Conservation (phyloP, 345 rosid genomes). For the Jatropha curcas region DNA sequence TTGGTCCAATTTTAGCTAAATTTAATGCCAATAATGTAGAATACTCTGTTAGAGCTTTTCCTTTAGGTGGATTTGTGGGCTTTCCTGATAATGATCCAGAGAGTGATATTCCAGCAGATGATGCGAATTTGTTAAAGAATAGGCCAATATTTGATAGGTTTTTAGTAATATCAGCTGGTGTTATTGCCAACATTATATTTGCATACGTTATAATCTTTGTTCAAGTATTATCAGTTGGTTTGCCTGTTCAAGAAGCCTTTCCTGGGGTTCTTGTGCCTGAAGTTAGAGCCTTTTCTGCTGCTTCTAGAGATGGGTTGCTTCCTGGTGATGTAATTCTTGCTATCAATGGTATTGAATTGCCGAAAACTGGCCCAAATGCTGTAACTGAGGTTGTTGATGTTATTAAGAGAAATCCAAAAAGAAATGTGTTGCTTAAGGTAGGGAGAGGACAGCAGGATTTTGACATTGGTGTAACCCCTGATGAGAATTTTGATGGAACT, state of each 20-base stretch:
- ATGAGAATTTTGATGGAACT: slow-evolving; percentile 71
- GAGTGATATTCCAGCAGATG: slow-evolving; percentile 76
- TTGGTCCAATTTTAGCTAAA: slow-evolving; percentile 90
- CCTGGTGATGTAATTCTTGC: slow-evolving; percentile 79
- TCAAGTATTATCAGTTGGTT: slow-evolving; percentile 85
- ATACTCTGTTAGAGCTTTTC: slow-evolving; percentile 86
- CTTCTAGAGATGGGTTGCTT: slow-evolving; percentile 86
- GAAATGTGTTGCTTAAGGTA: slow-evolving; percentile 59
- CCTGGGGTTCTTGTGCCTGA: slow-evolving; percentile 94
- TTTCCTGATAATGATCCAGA: slow-evolving; percentile 98
- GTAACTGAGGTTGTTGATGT: slow-evolving; percentile 70
- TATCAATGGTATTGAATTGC: slow-evolving; percentile 55
- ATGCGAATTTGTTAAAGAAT: slow-evolving; percentile 81
- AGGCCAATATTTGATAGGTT: slow-evolving; percentile 81
- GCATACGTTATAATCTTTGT: slow-evolving; percentile 72
- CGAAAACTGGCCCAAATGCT: slow-evolving; percentile 54
- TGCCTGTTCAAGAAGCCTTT: slow-evolving; percentile 88
- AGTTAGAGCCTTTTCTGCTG: slow-evolving; percentile 78
- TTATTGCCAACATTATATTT: slow-evolving; percentile 80
- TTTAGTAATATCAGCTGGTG: slow-evolving; percentile 88
- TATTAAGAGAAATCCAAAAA: slow-evolving; percentile 64
- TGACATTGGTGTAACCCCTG: slow-evolving; percentile 71
- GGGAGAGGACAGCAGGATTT: slow-evolving; percentile 59
- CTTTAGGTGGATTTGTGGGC: slow-evolving; percentile 93
- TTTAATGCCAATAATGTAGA: slow-evolving; percentile 82